phyloP scores from a whole-genome alignment of 148 eudicot genomes.

The Rhododendron ferrugineum region DNA sequence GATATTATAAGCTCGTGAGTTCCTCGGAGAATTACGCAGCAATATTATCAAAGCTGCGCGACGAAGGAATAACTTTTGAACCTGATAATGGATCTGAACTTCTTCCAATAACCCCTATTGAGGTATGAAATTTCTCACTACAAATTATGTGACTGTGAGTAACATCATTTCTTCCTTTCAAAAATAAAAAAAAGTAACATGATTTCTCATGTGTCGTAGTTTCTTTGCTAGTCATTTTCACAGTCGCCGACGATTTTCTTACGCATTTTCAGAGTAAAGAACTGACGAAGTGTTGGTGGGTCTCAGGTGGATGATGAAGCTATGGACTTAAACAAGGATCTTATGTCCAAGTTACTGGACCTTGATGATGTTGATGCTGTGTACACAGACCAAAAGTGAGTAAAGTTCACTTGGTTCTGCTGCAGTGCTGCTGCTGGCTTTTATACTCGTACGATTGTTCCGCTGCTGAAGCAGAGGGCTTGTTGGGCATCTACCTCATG shows the following conservation, averaged over 20 bases:
- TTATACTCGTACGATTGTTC: background rate
- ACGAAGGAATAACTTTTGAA: slow-evolving; percentile 76
- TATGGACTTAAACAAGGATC: slow-evolving; percentile 85
- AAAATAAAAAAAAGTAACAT: background rate
- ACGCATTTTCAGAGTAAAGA: background rate
- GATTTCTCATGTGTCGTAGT: background rate
- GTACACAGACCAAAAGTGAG: slow-evolving; percentile 76
- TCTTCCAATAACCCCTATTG: slow-evolving; percentile 57
- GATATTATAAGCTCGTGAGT: slow-evolving; percentile 74
- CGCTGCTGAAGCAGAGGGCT: background rate
- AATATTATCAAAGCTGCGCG: slow-evolving; percentile 69
- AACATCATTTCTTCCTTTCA: background rate
- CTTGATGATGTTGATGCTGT: slow-evolving; percentile 98
- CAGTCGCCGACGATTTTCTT: background rate
- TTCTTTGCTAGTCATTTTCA: background rate
- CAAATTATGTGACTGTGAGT: background rate
- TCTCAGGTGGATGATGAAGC: slow-evolving; percentile 95
- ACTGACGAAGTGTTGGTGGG: background rate
- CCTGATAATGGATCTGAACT: slow-evolving; percentile 81
- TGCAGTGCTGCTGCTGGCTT: background rate
- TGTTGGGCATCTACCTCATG: slow-evolving; percentile 2
- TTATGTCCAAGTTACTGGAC: slow-evolving; percentile 81
- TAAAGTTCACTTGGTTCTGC: background rate
- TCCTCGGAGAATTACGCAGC: slow-evolving; percentile 60
- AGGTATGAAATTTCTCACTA: slow-evolving; percentile 43